Conservation (phyloP, 257 asterid genomes). For the Perilla frutescens region DNA sequence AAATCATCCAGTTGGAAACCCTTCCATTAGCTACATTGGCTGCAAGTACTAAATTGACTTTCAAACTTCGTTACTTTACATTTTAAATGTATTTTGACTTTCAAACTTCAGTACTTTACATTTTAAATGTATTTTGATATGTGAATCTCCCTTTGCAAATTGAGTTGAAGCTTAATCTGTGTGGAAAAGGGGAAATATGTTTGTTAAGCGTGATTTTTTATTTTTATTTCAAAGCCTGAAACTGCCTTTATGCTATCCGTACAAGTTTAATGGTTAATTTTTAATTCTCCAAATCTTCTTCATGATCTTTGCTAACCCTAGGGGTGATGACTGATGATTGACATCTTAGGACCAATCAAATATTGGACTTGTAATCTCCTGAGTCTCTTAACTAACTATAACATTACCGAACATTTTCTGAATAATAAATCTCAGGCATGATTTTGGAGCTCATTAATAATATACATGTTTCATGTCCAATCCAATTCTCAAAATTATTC, state of each 20-base stretch:
- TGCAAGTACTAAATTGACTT: constrained; percentile 8
- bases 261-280: not conserved
- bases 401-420: not conserved
- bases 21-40: constrained; percentile 20
- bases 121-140: constrained; percentile 10
- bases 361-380: constrained; percentile 1
- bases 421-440: not conserved
- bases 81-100: not conserved
- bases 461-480: not conserved
- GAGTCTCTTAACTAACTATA: not conserved
- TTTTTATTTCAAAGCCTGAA: not conserved
- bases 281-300: not conserved
- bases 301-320: not conserved
- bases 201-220: not conserved
- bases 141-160: not conserved
- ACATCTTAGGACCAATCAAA: constrained; percentile 20
- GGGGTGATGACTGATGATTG: not conserved
- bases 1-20: constrained; percentile 3
- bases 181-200: constrained; percentile 5
- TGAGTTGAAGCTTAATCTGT: constrained; percentile 12
- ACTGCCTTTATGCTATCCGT: not conserved
- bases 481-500: not conserved
- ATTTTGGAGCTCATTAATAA: not conserved
- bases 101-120: constrained; percentile 4
- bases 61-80: too few relatives aligned